Conservation (phyloP, 2,329 filamentous ascomycete genomes). For the Grosmannia clavigera region DNA sequence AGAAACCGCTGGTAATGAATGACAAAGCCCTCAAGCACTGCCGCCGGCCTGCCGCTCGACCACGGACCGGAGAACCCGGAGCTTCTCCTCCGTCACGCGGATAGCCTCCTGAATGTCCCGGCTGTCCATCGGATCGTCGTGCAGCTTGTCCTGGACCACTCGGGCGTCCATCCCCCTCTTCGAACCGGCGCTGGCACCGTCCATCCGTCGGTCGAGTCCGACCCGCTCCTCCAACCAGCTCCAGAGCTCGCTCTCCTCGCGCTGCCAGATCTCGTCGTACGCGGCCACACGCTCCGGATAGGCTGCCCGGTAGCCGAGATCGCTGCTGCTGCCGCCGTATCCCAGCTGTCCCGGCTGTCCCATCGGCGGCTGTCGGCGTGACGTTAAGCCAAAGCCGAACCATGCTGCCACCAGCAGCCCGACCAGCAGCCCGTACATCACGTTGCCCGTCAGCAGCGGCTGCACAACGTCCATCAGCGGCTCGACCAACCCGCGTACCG, state of each 20-base stretch:
- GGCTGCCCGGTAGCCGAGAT: conserved; percentile 24
- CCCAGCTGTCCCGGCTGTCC: conserved; percentile 14
- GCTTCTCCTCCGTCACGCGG: conserved; percentile 70
- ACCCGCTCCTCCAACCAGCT: conserved; percentile 84
- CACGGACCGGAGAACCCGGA: conserved; percentile 64
- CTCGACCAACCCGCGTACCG: conserved; percentile 55
- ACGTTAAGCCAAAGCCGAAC: conserved; percentile 48
- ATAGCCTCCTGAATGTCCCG: conserved; percentile 71
- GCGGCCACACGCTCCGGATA: conserved; percentile 59
- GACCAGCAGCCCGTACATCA: conserved; percentile 63
- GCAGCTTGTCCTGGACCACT: conserved; percentile 46
- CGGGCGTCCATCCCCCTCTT: conserved; percentile 41
- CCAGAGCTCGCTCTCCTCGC: conserved; percentile 83
- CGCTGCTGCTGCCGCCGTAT: conserved; percentile 20
- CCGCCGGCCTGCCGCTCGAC: conserved; percentile 29
- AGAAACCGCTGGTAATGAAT: no score
- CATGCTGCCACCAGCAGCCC: conserved; percentile 63
- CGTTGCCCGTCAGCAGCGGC: conserved; percentile 62
- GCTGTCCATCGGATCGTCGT: conserved; percentile 52
- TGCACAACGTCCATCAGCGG: conserved; percentile 57
- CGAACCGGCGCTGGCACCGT: conserved; percentile 30
- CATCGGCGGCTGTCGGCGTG: conserved; percentile 20
- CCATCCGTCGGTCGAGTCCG: conserved; percentile 50
- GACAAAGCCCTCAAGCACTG: background rate
- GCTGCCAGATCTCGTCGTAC: conserved; percentile 87